Base-by-base conservation (phyloP, 306 rosid species). In the Pterocarpus macrocarpus region DNA sequence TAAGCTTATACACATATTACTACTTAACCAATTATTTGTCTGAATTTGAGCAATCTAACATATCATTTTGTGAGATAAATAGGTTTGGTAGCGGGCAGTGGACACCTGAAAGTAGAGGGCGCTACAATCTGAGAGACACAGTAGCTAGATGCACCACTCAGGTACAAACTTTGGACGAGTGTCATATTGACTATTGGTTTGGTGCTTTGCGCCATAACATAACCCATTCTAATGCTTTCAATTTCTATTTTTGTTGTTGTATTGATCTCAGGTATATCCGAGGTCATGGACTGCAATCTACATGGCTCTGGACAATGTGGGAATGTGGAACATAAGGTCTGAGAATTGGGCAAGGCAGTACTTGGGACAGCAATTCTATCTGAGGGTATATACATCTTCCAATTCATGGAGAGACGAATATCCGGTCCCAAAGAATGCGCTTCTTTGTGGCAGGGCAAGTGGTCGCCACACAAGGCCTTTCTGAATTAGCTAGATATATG, bases 321-420 rank as follows among this genome's bases (percentile, higher is more conserved):
- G 99, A 85, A 91, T 95, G 93, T 95, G 99, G 99, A 93, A 93
- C 79, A 83, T 95, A 64, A 90, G 99, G 85, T 91, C 99, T 1
- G 92, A 93, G 88, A 85, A 90, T 66, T 95, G 99, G 98, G 98
- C 64, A 1, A 91, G 99, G 70, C 99, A 95, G 69, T 95, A 95
- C 85, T 56, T 95, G 92, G 99, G 99, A 28, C 99, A 95, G 55
- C 99, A 95, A 82, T 88, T 93, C 62, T 95, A 95, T 86, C 87
- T 95, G 34, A 84, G 98, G 70, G 99, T 95, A 15, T 91, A 79
- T 69, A 88, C 99, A 13, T 8, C 86, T 58, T 87, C 96, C 0
- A 82, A 86, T n/a, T 95, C 98, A 55, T 83, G 28, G 71, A 89
- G 99, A 67, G 99, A 95, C 52, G 98, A 95, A 80, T 68, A 69